Evolutionary conservation across 148 eudicot genomes (phyloP).

Genomic region (Rhododendron mucronatum): DNA sequence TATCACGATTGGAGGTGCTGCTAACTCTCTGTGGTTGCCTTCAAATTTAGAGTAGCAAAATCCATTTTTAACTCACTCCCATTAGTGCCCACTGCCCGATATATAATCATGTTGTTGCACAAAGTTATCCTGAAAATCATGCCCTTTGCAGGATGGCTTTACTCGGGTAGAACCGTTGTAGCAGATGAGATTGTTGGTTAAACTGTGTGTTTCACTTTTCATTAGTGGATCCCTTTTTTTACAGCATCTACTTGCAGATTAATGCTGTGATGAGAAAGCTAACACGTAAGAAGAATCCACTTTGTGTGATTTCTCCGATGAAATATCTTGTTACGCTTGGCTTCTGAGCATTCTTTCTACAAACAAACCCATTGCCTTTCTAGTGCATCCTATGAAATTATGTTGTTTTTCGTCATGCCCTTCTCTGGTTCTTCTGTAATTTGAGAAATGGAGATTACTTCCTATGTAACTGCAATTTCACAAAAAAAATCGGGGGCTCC

Average conservation of each 20-base stretch:
- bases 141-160: not conserved
- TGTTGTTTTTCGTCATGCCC: too few species aligned
- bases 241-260: not conserved
- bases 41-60: constrained; percentile 58
- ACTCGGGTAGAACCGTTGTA: not conserved
- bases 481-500: too few species aligned
- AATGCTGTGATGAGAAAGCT: constrained; percentile 44
- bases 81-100: not conserved
- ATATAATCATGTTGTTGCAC: not conserved
- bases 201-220: not conserved
- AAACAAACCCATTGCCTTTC: too few species aligned
- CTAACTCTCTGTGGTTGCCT: constrained; percentile 12
- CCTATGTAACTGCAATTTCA: too few species aligned
- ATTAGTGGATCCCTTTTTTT: not conserved
- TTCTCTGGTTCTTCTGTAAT: not conserved
- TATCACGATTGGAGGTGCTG: constrained; percentile 57
- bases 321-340: constrained; percentile 51
- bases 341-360: constrained; percentile 32
- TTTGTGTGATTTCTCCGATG: constrained; percentile 35
- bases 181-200: not conserved
- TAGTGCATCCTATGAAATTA: too few species aligned
- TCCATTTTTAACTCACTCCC: not conserved
- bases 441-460: too few species aligned
- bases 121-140: not conserved
- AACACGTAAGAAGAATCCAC: constrained; percentile 56